These are phyloP conservation scores for maize (Zea mays) DNA, from an alignment of 176 grass and related monocot species.

Conservation along the genomic window DNA sequence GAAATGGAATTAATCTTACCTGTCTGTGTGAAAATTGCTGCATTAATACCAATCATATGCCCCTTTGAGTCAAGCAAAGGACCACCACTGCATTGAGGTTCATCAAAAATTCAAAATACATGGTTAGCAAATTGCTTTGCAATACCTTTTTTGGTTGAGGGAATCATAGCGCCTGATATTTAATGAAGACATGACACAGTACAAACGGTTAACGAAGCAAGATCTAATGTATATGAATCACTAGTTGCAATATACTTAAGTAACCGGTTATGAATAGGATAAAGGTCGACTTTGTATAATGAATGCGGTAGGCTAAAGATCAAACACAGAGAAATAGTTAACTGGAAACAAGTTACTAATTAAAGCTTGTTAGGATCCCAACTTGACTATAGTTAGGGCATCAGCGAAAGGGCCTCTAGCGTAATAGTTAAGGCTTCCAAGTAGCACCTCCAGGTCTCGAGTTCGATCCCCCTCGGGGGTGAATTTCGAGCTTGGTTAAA, in stretches of 20 bases:
- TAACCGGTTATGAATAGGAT: neutral
- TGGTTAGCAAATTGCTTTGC: constrained; percentile 22
- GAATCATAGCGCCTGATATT: constrained; percentile 19
- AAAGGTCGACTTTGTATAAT: constrained; percentile 10
- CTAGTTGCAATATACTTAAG: constrained; percentile 1
- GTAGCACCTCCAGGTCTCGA: too few species aligned
- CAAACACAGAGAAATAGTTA: neutral
- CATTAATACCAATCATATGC: constrained; percentile 94
- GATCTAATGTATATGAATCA: constrained; percentile 3
- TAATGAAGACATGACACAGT: neutral
- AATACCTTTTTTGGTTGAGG: constrained; percentile 7
- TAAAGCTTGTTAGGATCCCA: neutral
- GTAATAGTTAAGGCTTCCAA: too few species aligned
- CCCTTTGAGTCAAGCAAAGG: constrained; percentile 92
- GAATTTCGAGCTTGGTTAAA: too few species aligned
- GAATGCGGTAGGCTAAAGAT: neutral
- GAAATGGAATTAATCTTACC: constrained; percentile 41
- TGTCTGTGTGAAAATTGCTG: constrained; percentile 97
- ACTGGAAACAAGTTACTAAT: neutral
- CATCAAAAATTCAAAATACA: constrained; percentile 8
- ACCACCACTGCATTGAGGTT: constrained; percentile 74
- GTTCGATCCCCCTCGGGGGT: too few species aligned
- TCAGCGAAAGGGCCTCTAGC: too few species aligned
- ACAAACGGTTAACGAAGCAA: neutral
- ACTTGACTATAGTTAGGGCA: neutral